Percentiles rank a stretch among this genome's conserved stretches.
Conservation (phyloP, 352 stramenopile genomes). For the Globisporangium heterothallicum region DNA sequence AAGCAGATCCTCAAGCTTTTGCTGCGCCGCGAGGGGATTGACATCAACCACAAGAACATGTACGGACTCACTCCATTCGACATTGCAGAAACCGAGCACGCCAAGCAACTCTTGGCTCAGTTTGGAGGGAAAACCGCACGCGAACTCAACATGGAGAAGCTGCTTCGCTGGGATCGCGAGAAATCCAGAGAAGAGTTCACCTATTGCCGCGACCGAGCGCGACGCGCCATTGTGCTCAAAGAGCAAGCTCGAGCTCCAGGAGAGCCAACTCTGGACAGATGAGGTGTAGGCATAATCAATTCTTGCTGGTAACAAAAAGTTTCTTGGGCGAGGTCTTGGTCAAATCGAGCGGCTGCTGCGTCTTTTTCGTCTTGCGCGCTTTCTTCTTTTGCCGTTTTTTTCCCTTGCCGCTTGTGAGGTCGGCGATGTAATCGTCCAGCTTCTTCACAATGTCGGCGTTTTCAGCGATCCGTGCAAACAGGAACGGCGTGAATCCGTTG, state of each 20-base stretch:
- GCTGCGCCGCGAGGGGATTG: conserved; percentile 22
- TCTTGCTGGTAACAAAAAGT: conserved; percentile 39
- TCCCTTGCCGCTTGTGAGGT: conserved; percentile 27
- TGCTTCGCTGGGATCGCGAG: conserved; percentile 53
- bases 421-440: conserved; percentile 42
- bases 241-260: not conserved
- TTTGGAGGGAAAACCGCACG: conserved; percentile 39
- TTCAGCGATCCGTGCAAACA: conserved; percentile 66
- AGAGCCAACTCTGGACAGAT: no score
- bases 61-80: conserved; percentile 57
- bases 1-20: conserved; percentile 27
- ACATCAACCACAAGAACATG: conserved; percentile 75
- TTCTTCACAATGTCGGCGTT: conserved; percentile 57
- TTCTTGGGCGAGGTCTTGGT: conserved; percentile 34
- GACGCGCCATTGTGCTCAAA: conserved; percentile 22
- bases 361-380: conserved; percentile 26
- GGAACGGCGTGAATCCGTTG: conserved; percentile 60
- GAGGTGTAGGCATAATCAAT: conserved; percentile 20
- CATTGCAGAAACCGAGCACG: conserved; percentile 32
- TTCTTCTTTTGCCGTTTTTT: conserved; percentile 17
- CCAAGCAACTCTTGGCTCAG: conserved; percentile 37
- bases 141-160: conserved; percentile 34
- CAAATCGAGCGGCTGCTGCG: conserved; percentile 17
- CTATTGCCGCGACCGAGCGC: conserved; percentile 27
- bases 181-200: conserved; percentile 38